phyloP scores from a whole-genome alignment of 345 rosid genomes.

The Moricandia arvensis region DNA sequence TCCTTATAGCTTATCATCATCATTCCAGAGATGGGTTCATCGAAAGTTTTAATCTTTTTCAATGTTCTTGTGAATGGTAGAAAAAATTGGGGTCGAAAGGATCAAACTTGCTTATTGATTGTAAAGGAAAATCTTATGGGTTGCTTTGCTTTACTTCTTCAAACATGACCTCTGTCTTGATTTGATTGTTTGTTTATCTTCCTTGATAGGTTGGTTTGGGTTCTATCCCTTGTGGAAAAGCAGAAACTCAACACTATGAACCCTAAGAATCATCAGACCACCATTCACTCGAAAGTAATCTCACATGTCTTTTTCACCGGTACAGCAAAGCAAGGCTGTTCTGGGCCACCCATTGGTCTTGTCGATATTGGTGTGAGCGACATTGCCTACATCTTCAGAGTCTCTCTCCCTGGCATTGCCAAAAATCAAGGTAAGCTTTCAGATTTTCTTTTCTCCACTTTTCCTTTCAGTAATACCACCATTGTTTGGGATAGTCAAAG shows the following conservation, averaged over 20 bases:
- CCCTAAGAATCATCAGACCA: constrained; percentile 14
- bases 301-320: constrained; percentile 45
- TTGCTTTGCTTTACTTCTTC: too few species aligned
- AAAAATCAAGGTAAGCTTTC: constrained; percentile 51
- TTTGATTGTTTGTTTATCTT: constrained; percentile 3
- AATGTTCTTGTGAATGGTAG: not conserved
- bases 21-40: not conserved
- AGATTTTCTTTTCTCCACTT: too few species aligned
- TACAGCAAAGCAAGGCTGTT: constrained; percentile 52
- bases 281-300: constrained; percentile 30
- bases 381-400: constrained; percentile 62
- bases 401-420: constrained; percentile 62
- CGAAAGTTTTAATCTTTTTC: not conserved
- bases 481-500: too few species aligned
- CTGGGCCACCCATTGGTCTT: constrained; percentile 60
- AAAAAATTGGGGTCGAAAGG: not conserved
- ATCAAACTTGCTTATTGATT: not conserved
- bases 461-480: too few species aligned
- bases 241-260: constrained; percentile 17
- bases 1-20: not conserved
- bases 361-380: constrained; percentile 67
- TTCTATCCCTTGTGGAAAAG: not conserved
- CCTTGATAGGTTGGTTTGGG: not conserved
- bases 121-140: too few species aligned
- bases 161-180: too few species aligned